Conservation (phyloP, 2,329 filamentous ascomycete species). For the Fusarium sp. region DNA sequence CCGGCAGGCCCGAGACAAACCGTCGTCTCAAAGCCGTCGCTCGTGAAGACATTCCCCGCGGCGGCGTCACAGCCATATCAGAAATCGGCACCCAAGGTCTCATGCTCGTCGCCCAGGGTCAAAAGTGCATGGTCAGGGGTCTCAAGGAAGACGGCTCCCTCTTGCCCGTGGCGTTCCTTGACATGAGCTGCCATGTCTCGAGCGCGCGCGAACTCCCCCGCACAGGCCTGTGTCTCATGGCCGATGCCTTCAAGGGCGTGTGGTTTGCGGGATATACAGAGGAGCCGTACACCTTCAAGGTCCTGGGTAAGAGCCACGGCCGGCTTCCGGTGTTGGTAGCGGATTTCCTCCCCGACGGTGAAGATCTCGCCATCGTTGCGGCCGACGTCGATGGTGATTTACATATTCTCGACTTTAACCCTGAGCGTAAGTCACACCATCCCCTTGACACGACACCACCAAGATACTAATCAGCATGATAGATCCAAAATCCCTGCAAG, state of each 20-base stretch:
- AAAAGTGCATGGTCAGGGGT: slow-evolving; percentile 96
- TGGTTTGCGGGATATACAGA: slow-evolving; percentile 98
- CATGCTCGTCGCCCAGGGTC: slow-evolving; percentile 89
- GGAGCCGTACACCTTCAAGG: slow-evolving; percentile 93
- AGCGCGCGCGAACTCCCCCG: slow-evolving; percentile 83
- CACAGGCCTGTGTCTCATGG: slow-evolving; percentile 86
- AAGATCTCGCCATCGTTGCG: slow-evolving; percentile 82
- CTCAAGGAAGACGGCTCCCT: slow-evolving; percentile 94
- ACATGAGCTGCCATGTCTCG: slow-evolving; percentile 93
- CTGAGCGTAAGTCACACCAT: slow-evolving; percentile 77
- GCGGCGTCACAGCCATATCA: slow-evolving; percentile 86
- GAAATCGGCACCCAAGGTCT: slow-evolving; percentile 88
- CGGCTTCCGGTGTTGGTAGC: slow-evolving; percentile 80
- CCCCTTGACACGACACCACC: background rate
- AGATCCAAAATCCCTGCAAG: slow-evolving; percentile 94
- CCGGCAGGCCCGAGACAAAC: slow-evolving; percentile 84
- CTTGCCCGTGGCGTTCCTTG: slow-evolving; percentile 94
- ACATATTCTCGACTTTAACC: slow-evolving; percentile 92
- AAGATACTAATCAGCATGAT: slow-evolving; percentile 35
- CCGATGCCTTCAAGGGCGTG: slow-evolving; percentile 90
- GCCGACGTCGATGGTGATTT: slow-evolving; percentile 86
- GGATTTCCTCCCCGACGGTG: slow-evolving; percentile 88
- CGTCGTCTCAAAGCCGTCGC: slow-evolving; percentile 85
- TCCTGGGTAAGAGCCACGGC: slow-evolving; percentile 87
- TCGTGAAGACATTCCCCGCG: slow-evolving; percentile 89